phyloP scores from a whole-genome alignment of 2,329 filamentous ascomycete genomes.

The Sporothrix humicola region DNA sequence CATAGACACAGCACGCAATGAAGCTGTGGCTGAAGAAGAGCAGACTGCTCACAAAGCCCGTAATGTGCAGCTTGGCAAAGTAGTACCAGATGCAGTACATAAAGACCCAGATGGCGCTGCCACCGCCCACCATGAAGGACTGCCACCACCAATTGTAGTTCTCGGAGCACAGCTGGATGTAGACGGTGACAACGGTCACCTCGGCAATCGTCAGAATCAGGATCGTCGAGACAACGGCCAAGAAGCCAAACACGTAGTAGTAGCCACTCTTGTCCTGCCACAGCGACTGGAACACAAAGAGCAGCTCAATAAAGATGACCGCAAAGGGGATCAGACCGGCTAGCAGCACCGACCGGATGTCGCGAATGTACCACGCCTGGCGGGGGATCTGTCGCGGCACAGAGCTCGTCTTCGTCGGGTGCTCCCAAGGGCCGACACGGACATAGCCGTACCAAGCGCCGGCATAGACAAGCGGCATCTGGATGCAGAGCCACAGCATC shows the following conservation, averaged over 20 bases:
- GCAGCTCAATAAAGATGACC: conserved; percentile 47
- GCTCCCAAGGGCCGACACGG: conserved; percentile 71
- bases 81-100: conserved; percentile 86
- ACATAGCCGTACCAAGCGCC: conserved; percentile 80
- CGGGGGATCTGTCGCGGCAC: conserved; percentile 75
- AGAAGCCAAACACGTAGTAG: conserved; percentile 90
- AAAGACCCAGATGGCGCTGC: conserved; percentile 81
- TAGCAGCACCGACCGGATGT: conserved; percentile 67
- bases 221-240: conserved; percentile 74
- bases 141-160: conserved; percentile 96
- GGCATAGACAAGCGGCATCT: conserved; percentile 81
- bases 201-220: conserved; percentile 79
- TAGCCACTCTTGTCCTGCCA: conserved; percentile 92
- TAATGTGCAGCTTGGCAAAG: conserved; percentile 77
- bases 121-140: conserved; percentile 78
- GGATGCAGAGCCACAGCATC: conserved; percentile 81
- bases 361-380: conserved; percentile 76
- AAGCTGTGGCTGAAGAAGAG: conserved; percentile 87
- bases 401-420: conserved; percentile 77
- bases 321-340: conserved; percentile 83
- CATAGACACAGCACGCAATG: conserved; percentile 81
- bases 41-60: conserved; percentile 77
- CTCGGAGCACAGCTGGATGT: conserved; percentile 81
- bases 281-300: conserved; percentile 63
- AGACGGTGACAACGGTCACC: conserved; percentile 82